A percentile compares a stretch with the other conserved stretches of the same genome.
Evolutionary conservation across 1,284 basidiomycete genomes (phyloP).

Genomic region (Cryptococcus sp.): DNA sequence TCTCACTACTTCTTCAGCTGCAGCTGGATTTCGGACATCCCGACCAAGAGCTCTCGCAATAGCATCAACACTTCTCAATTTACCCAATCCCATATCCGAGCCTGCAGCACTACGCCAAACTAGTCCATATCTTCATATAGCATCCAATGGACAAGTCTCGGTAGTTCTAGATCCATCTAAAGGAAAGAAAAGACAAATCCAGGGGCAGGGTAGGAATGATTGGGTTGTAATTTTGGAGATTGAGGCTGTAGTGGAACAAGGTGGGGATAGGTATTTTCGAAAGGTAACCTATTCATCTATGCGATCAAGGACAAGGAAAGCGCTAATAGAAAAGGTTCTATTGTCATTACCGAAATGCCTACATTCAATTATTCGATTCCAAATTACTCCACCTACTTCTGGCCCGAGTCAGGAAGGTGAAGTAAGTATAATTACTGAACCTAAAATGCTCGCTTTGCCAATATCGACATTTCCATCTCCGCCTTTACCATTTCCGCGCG

Average conservation of each 20-base stretch:
- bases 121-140: slow-evolving; percentile 31
- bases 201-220: slow-evolving; percentile 21
- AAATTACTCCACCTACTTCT: slow-evolving; percentile 17
- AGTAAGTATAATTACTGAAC: slow-evolving; percentile 33
- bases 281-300: slow-evolving; percentile 13
- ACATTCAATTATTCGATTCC: slow-evolving; percentile 37
- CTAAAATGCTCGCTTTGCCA: slow-evolving; percentile 29
- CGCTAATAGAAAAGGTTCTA: slow-evolving; percentile 10
- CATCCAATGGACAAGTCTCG: slow-evolving; percentile 32
- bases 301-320: not conserved
- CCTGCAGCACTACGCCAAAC: slow-evolving; percentile 11
- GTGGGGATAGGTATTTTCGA: slow-evolving; percentile 11
- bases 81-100: slow-evolving; percentile 17
- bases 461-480: slow-evolving; percentile 13
- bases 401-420: slow-evolving; percentile 14
- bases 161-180: slow-evolving; percentile 22
- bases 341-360: slow-evolving; percentile 36
- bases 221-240: slow-evolving; percentile 37
- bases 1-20: not conserved
- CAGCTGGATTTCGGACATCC: slow-evolving; percentile 4
- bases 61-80: slow-evolving; percentile 23
- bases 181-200: slow-evolving; percentile 1
- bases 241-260: slow-evolving; percentile 10
- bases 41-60: slow-evolving; percentile 7
- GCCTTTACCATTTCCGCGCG: not conserved